Percentiles rank a stretch among this genome's conserved stretches.
Evolutionary conservation across 2,329 filamentous ascomycete genomes (phyloP).

Genomic region (Monosporascus sp.): DNA sequence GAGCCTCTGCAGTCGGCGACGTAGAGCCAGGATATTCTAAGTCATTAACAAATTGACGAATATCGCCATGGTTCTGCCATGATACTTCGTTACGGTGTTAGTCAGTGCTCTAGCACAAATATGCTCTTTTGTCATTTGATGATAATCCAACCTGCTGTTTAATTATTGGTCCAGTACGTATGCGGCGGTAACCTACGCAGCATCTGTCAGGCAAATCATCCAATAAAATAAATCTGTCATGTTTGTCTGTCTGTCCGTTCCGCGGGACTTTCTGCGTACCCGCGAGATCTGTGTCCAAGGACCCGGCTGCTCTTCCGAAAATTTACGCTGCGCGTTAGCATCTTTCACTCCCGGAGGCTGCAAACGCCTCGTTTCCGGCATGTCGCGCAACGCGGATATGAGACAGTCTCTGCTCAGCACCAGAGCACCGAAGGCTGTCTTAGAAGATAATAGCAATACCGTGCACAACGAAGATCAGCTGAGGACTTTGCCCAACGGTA

Average conservation of each 20-base stretch:
- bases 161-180: not conserved
- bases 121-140: not conserved
- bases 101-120: no score
- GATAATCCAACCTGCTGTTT: not conserved
- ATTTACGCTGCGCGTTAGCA: not conserved
- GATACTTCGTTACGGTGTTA: no score
- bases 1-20: no score
- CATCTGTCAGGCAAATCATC: not conserved
- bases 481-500: conserved; percentile 7
- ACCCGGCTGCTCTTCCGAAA: not conserved
- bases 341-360: not conserved
- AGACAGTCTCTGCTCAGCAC: not conserved
- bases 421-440: not conserved
- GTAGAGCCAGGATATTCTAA: no score
- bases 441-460: not conserved
- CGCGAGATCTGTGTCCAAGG: not conserved
- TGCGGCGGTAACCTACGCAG: not conserved
- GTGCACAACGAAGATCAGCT: not conserved
- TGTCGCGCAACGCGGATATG: not conserved
- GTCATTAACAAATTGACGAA: no score
- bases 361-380: not conserved
- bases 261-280: not conserved
- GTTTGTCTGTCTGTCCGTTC: not conserved
- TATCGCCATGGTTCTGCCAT: not conserved
- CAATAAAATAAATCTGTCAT: not conserved